These are phyloP conservation scores for Colletotrichum graminicola DNA, from an alignment of 2,329 filamentous ascomycete species.

Conservation along the genomic window DNA sequence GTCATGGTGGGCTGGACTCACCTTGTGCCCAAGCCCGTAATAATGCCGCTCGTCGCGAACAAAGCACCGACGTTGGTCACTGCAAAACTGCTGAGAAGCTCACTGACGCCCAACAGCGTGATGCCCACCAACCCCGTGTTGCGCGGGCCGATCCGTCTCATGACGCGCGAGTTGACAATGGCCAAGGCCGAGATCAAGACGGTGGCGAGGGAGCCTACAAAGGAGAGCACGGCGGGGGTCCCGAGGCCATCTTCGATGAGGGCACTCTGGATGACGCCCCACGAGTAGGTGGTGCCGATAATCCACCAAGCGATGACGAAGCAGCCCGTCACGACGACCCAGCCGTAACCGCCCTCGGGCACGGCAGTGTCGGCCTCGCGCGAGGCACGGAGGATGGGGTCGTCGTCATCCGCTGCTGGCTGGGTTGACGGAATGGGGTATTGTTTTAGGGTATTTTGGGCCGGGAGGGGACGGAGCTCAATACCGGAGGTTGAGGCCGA, in stretches of 20 bases:
- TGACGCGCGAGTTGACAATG: slow-evolving; percentile 64
- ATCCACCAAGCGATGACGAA: slow-evolving; percentile 68
- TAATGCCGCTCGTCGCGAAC: slow-evolving; percentile 51
- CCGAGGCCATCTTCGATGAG: slow-evolving; percentile 63
- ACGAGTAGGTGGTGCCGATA: slow-evolving; percentile 67
- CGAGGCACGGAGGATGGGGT: slow-evolving; percentile 56
- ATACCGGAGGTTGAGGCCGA: slow-evolving; percentile 32
- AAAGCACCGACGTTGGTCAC: slow-evolving; percentile 51
- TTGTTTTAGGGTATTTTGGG: neutral
- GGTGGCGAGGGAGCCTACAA: slow-evolving; percentile 67
- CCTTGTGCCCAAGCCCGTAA: slow-evolving; percentile 52
- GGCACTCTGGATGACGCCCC: slow-evolving; percentile 71
- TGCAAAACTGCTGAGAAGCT: slow-evolving; percentile 58
- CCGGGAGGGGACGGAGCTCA: slow-evolving; percentile 18
- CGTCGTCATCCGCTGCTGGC: slow-evolving; percentile 2
- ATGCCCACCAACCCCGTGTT: slow-evolving; percentile 62
- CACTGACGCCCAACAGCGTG: slow-evolving; percentile 61
- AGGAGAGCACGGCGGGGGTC: slow-evolving; percentile 66
- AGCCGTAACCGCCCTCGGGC: slow-evolving; percentile 69
- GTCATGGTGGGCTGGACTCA: neutral
- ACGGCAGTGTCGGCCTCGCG: slow-evolving; percentile 58
- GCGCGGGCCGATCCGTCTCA: slow-evolving; percentile 62
- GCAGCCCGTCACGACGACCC: slow-evolving; percentile 65
- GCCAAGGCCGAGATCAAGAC: slow-evolving; percentile 65
- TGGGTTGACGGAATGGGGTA: neutral